Percentiles rank a stretch among this genome's conserved stretches.
Evolutionary conservation across 768 basidiomycete species (phyloP).

Genomic region (Podaxis sp.): DNA sequence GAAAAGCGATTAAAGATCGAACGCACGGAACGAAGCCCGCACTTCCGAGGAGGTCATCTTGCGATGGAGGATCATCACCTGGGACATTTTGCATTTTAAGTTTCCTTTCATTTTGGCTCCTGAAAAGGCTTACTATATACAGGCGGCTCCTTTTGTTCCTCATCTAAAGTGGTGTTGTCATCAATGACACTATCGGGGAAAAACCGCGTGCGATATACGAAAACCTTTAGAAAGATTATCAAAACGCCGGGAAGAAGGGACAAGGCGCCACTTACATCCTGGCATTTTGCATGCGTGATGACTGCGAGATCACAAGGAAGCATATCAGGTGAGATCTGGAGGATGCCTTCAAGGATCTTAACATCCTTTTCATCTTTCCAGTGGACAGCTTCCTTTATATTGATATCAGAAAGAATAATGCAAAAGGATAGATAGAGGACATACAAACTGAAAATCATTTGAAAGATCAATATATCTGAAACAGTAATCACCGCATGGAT

Average conservation of each 20-base stretch:
- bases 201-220: conserved; percentile 24
- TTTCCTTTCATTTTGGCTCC: background rate
- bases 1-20: background rate
- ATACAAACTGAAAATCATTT: background rate
- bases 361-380: conserved; percentile 40
- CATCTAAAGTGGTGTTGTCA: background rate
- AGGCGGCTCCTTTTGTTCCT: background rate
- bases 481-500: conserved; percentile 10
- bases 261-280: conserved; percentile 41
- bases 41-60: background rate
- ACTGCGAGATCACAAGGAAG: conserved; percentile 55
- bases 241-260: background rate
- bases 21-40: conserved; percentile 28
- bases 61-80: conserved; percentile 8
- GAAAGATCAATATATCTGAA: conserved; percentile 10
- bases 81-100: background rate
- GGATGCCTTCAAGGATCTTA: conserved; percentile 37
- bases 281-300: conserved; percentile 58
- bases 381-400: conserved; percentile 21
- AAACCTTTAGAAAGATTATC: conserved; percentile 22
- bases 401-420: background rate
- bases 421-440: background rate
- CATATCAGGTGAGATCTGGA: conserved; percentile 43
- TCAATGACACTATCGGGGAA: conserved; percentile 17
- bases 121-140: background rate